These are phyloP conservation scores for Penicillium macrosclerotiorum DNA, from an alignment of 495 filamentous ascomycete genomes.

Conservation along the genomic window DNA sequence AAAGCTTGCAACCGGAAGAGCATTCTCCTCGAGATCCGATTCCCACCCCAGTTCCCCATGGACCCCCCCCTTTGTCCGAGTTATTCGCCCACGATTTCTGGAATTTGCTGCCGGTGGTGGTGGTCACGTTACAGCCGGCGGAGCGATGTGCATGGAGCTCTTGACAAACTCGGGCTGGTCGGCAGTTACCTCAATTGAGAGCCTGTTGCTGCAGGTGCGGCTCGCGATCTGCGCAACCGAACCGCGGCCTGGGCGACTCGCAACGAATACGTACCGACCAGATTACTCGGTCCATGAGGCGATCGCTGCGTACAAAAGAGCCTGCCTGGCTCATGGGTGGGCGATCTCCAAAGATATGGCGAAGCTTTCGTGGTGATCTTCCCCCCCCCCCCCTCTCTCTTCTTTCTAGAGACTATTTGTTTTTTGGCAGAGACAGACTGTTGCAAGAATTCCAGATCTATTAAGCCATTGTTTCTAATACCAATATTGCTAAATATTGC, in stretches of 20 bases:
- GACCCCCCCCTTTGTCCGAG: slow-evolving; percentile 81
- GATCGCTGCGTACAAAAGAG: slow-evolving; percentile 67
- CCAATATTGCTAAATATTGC: too few species aligned
- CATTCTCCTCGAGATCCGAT: slow-evolving; percentile 79
- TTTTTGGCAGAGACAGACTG: too few species aligned
- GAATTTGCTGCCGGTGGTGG: slow-evolving; percentile 70
- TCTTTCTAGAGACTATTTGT: too few species aligned
- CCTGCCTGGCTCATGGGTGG: slow-evolving; percentile 64
- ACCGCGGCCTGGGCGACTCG: slow-evolving; percentile 70
- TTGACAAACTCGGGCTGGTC: slow-evolving; percentile 84
- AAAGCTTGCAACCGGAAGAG: slow-evolving; percentile 56
- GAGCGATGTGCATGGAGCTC: slow-evolving; percentile 89
- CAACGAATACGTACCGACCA: not conserved
- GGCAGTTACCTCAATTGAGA: slow-evolving; percentile 70
- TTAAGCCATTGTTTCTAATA: too few species aligned
- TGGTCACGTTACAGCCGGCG: slow-evolving; percentile 85
- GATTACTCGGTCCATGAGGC: slow-evolving; percentile 72
- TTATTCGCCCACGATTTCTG: slow-evolving; percentile 79
- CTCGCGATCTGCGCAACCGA: slow-evolving; percentile 70
- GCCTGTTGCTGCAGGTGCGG: slow-evolving; percentile 77
- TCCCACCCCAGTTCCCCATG: slow-evolving; percentile 70
- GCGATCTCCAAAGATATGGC: slow-evolving; percentile 29
- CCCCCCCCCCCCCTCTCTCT: too few species aligned
- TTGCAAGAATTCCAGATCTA: too few species aligned
- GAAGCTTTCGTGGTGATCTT: slow-evolving; percentile 18